phyloP scores from a whole-genome alignment of 2,329 filamentous ascomycete species.

The Calonectria ilicicola region DNA sequence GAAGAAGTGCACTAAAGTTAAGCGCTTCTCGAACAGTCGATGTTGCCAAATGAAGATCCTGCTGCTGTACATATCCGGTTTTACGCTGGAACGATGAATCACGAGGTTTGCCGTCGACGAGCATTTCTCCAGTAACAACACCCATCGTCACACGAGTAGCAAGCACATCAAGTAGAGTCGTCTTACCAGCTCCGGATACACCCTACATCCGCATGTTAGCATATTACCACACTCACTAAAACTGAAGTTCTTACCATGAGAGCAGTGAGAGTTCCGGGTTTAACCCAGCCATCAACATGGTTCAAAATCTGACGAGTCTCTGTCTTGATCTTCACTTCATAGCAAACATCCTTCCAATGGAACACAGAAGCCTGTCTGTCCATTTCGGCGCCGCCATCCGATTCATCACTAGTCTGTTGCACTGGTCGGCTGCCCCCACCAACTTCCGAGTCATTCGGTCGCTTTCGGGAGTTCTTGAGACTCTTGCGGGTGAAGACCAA shows the following conservation, averaged over 20 bases:
- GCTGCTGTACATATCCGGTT: constrained; percentile 90
- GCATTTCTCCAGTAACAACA: constrained; percentile 85
- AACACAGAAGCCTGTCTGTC: constrained; percentile 58
- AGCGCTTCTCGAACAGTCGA: constrained; percentile 86
- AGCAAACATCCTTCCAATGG: constrained; percentile 78
- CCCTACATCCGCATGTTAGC: constrained; percentile 22
- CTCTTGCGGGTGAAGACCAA: constrained; percentile 32
- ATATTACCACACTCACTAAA: background rate
- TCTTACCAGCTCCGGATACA: constrained; percentile 88
- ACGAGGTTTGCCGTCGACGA: constrained; percentile 69
- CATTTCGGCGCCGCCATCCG: constrained; percentile 11
- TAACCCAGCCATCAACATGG: constrained; percentile 78
- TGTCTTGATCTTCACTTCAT: constrained; percentile 76
- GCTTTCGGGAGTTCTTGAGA: background rate
- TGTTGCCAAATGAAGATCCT: constrained; percentile 84
- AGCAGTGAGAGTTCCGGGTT: constrained; percentile 77
- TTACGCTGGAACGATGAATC: constrained; percentile 87
- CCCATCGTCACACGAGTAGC: constrained; percentile 87
- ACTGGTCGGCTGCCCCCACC: background rate
- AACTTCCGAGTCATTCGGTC: constrained; percentile 11
- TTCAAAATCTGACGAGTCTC: constrained; percentile 74
- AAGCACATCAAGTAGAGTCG: constrained; percentile 84
- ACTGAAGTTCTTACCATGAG: constrained; percentile 65
- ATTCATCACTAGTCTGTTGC: background rate
- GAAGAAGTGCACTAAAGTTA: constrained; percentile 82